These are phyloP conservation scores for Colletotrichum karsti DNA, from an alignment of 2,329 filamentous ascomycete species.

Conservation along the genomic window DNA sequence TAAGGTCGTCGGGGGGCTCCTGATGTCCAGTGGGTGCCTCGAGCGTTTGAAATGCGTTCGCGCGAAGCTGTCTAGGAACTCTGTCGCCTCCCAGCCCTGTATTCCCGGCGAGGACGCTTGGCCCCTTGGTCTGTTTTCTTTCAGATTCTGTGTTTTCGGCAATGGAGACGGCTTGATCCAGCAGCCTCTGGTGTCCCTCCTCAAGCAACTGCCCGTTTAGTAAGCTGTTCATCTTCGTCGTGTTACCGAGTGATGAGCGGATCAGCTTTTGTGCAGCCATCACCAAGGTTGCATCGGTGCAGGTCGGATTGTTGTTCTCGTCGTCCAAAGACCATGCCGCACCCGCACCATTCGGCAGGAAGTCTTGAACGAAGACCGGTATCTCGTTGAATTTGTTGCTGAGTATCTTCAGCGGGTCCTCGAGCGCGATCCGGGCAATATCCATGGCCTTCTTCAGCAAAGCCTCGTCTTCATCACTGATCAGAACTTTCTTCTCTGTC, in stretches of 20 bases:
- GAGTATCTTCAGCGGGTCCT: conserved; percentile 70
- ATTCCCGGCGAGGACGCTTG: conserved; percentile 46
- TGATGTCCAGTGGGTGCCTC: conserved; percentile 18
- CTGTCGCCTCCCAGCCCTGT: conserved; percentile 50
- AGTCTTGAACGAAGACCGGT: conserved; percentile 74
- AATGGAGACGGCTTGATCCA: conserved; percentile 31
- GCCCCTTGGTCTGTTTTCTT: not conserved
- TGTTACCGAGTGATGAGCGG: conserved; percentile 51
- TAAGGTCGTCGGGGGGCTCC: conserved; percentile 59
- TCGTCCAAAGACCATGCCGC: conserved; percentile 74
- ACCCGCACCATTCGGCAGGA: conserved; percentile 66
- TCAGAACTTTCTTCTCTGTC: conserved; percentile 64
- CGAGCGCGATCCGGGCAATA: conserved; percentile 67
- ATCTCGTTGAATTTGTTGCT: conserved; percentile 80
- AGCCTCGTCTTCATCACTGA: conserved; percentile 66
- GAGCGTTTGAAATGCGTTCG: conserved; percentile 33
- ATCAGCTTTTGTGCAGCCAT: conserved; percentile 61
- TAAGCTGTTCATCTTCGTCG: conserved; percentile 54
- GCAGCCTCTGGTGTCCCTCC: conserved; percentile 49
- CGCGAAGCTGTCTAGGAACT: conserved; percentile 40
- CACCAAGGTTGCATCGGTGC: conserved; percentile 60
- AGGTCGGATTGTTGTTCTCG: conserved; percentile 56
- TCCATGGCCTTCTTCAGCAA: conserved; percentile 72
- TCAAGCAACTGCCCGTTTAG: conserved; percentile 55
- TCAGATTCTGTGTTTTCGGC: conserved; percentile 8